These are phyloP conservation scores for Discostella stelligera DNA, from an alignment of 352 stramenopile genomes.

Conservation along the genomic window DNA sequence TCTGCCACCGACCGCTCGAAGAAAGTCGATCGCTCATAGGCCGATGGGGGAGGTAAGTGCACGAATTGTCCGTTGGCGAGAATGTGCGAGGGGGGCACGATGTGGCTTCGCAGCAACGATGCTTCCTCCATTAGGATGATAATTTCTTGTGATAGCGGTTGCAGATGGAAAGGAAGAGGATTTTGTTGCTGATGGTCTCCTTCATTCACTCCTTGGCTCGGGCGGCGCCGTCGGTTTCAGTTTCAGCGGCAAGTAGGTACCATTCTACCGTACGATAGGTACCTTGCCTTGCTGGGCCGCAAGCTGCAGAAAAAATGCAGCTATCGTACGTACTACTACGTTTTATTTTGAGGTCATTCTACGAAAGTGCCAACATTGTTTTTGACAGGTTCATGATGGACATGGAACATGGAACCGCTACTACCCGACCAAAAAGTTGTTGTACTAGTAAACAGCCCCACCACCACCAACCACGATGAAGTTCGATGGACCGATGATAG, in stretches of 20 bases:
- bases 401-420: too few species aligned
- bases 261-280: too few species aligned
- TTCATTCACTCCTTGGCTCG: background rate
- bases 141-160: background rate
- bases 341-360: too few species aligned
- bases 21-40: slow-evolving; percentile 52
- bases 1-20: slow-evolving; percentile 73
- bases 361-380: too few species aligned
- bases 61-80: slow-evolving; percentile 72
- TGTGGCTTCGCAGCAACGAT: slow-evolving; percentile 29
- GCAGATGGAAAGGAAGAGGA: too few species aligned
- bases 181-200: background rate
- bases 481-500: slow-evolving; percentile 63
- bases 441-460: background rate
- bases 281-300: too few species aligned
- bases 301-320: too few species aligned
- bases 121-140: too few species aligned
- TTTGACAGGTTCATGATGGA: too few species aligned
- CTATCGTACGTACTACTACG: too few species aligned
- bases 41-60: slow-evolving; percentile 57
- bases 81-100: slow-evolving; percentile 74
- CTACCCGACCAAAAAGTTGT: slow-evolving; percentile 4
- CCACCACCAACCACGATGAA: slow-evolving; percentile 22
- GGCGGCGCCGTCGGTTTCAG: slow-evolving; percentile 6
- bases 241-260: too few species aligned